Percentiles rank a stretch among this genome's conserved stretches.
phyloP scores from a whole-genome alignment of 2,329 filamentous ascomycete species.

The Fusarium bulbicola region DNA sequence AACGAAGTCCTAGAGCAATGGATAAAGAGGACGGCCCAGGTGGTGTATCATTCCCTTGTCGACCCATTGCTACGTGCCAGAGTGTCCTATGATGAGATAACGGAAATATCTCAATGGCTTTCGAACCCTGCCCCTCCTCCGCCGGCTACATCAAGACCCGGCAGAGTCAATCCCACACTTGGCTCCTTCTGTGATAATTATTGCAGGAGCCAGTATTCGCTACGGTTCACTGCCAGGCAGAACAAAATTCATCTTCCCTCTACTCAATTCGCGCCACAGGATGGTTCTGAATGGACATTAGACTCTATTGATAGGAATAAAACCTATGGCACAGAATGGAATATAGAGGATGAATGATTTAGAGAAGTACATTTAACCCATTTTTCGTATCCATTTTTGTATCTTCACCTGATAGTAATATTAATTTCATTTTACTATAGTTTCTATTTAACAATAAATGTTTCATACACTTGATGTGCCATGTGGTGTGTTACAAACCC shows the following conservation, averaged over 20 bases:
- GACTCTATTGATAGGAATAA: rapidly evolving
- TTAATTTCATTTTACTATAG: background rate
- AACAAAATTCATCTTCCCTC: too few relatives aligned
- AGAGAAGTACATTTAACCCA: rapidly evolving
- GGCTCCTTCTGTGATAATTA: background rate
- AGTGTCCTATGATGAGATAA: background rate
- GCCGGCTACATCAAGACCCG: too few relatives aligned
- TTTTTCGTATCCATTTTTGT: rapidly evolving
- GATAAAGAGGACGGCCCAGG: background rate
- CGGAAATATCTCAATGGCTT: too few relatives aligned
- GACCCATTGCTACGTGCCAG: background rate
- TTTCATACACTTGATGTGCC: background rate
- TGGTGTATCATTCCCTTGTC: background rate
- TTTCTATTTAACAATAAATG: background rate
- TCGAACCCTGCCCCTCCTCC: too few relatives aligned
- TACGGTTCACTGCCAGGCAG: too few relatives aligned
- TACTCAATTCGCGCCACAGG: too few relatives aligned
- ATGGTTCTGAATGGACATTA: background rate
- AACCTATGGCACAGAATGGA: background rate
- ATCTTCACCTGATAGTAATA: rapidly evolving
- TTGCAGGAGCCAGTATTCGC: background rate
- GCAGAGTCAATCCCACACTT: too few relatives aligned
- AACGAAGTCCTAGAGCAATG: background rate
- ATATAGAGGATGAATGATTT: background rate
- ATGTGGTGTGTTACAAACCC: background rate